A percentile compares a stretch with the other conserved stretches of the same genome.
These are phyloP conservation scores for Saturnispora mendoncae DNA, from an alignment of 805 yeast genomes.

Conservation along the genomic window DNA sequence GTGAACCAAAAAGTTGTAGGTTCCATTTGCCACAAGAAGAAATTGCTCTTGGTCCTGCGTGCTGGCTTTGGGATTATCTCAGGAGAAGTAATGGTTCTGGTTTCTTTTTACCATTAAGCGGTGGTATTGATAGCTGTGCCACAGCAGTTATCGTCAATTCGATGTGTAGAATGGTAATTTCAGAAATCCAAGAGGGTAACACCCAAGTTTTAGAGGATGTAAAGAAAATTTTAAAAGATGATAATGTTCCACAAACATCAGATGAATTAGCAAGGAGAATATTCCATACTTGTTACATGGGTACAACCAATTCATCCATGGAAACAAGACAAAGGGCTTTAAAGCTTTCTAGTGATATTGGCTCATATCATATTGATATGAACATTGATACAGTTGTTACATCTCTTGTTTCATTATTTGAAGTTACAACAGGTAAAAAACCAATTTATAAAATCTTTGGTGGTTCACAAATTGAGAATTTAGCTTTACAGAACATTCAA, in stretches of 20 bases:
- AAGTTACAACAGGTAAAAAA: constrained; percentile 79
- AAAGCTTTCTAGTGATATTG: constrained; percentile 63
- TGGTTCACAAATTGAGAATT: constrained; percentile 82
- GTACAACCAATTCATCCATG: constrained; percentile 81
- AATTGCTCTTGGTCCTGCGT: constrained; percentile 96
- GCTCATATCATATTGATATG: constrained; percentile 83
- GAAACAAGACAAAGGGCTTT: constrained; percentile 84
- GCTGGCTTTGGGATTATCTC: constrained; percentile 98
- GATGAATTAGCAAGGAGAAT: constrained; percentile 66
- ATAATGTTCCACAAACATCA: constrained; percentile 54
- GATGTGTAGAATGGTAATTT: constrained; percentile 81
- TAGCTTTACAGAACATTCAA: constrained; percentile 94
- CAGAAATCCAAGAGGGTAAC: constrained; percentile 61
- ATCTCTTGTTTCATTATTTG: constrained; percentile 68
- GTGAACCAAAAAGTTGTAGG: constrained; percentile 39
- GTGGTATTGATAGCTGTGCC: constrained; percentile 98
- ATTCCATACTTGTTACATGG: constrained; percentile 92
- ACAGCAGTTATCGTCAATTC: constrained; percentile 91
- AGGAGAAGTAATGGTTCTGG: constrained; percentile 89
- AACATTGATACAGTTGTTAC: constrained; percentile 82
- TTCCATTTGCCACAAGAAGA: constrained; percentile 90
- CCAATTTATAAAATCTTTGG: constrained; percentile 92
- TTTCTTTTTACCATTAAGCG: constrained; percentile 85
- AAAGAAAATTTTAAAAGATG: constrained; percentile 52
- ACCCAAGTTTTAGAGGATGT: constrained; percentile 71